A percentile compares a stretch with the other conserved stretches of the same genome.
These are phyloP conservation scores for Physaria fendleri DNA, from an alignment of 345 rosid species.

Conservation along the genomic window DNA sequence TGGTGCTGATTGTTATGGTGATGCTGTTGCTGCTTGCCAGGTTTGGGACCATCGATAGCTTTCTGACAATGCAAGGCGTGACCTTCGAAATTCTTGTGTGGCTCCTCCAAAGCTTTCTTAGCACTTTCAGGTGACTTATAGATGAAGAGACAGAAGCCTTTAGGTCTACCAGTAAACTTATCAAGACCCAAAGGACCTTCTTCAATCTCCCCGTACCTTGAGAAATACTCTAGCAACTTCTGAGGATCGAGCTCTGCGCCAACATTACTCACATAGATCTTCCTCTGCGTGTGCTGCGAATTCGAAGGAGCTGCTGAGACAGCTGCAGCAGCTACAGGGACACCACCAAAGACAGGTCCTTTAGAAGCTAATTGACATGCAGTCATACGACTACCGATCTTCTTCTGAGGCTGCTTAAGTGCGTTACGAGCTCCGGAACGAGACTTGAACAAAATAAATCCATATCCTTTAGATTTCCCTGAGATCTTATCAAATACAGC, in stretches of 20 bases:
- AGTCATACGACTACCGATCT: constrained; percentile 58
- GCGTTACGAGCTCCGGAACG: constrained; percentile 65
- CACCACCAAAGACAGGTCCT: constrained; percentile 64
- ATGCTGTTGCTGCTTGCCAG: constrained; percentile 52
- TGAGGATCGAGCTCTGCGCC: constrained; percentile 48
- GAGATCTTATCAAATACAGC: constrained; percentile 60
- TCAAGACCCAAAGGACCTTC: constrained; percentile 81
- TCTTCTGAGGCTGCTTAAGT: constrained; percentile 66
- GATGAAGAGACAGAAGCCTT: constrained; percentile 68
- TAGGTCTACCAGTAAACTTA: constrained; percentile 65
- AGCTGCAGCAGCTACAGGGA: constrained; percentile 39
- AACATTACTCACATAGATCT: constrained; percentile 78
- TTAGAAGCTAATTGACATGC: constrained; percentile 68
- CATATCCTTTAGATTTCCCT: constrained; percentile 82
- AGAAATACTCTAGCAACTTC: constrained; percentile 49
- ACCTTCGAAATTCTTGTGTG: constrained; percentile 68
- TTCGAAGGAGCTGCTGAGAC: constrained; percentile 38
- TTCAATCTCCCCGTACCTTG: constrained; percentile 66
- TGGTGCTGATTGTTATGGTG: too few relatives aligned
- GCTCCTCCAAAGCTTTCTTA: constrained; percentile 61
- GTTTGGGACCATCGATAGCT: constrained; percentile 76
- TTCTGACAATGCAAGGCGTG: constrained; percentile 58
- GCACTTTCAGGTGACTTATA: constrained; percentile 61
- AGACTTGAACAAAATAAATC: constrained; percentile 58
- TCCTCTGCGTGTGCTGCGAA: constrained; percentile 60